Evolutionary conservation across 257 asterid genomes (phyloP).

Genomic region (Lycium ferocissimum): DNA sequence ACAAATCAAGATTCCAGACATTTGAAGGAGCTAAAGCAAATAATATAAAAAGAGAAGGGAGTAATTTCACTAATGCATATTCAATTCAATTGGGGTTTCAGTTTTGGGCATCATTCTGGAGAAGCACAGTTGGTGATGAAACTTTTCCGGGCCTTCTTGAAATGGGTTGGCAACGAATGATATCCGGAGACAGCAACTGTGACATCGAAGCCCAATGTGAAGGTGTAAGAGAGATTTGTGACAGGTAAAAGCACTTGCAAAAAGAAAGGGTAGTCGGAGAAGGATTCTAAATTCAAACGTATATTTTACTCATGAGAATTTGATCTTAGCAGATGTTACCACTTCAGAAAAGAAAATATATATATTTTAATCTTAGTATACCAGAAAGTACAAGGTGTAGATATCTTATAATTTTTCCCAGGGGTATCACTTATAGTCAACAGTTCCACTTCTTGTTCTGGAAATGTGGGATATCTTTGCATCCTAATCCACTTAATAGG

Average conservation of each 20-base stretch:
- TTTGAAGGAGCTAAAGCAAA: neutral
- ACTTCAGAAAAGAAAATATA: neutral
- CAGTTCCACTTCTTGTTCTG: constrained; percentile 29
- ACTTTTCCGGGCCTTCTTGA: constrained; percentile 42
- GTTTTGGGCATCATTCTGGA: constrained; percentile 36
- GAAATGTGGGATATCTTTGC: neutral
- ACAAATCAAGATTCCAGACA: neutral
- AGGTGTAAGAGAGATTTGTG: neutral
- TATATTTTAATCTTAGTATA: neutral
- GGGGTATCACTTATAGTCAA: neutral
- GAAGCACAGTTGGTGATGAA: constrained; percentile 47
- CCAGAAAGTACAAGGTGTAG: constrained; percentile 9
- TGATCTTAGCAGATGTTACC: neutral
- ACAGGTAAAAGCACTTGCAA: neutral
- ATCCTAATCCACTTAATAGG: constrained; percentile 9
- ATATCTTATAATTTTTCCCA: neutral
- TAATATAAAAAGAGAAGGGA: constrained; percentile 12
- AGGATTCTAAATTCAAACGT: neutral
- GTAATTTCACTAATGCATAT: constrained; percentile 42
- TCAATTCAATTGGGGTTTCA: constrained; percentile 74
- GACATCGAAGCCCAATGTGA: neutral
- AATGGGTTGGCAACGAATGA: constrained; percentile 37
- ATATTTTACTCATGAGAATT: neutral
- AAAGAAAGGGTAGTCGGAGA: neutral
- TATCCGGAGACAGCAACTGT: constrained; percentile 42